Evolutionary conservation across 1,284 basidiomycete genomes (phyloP), one percentile per base, ranked within the genome.

Genomic region (Rhodofomes roseus): DNA sequence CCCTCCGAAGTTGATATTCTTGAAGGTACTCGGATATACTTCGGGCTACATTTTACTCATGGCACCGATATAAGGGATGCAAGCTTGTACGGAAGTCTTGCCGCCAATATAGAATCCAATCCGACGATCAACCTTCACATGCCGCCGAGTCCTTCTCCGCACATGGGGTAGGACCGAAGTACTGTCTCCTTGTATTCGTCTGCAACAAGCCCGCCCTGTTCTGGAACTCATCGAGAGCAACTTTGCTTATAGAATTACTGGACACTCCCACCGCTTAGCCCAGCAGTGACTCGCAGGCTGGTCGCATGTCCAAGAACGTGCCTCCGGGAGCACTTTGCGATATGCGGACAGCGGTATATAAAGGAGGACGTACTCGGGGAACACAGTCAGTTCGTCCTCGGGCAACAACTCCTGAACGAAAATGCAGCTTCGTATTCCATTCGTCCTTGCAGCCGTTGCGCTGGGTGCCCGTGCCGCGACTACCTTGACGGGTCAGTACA

Each of bases 401-500:
- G 50, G 36, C 50, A 52, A 52, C 50, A 20, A 22, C 50, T 36
- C 46, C 31, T 36, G n/a, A 31, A 36, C 8, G n/a, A 52, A 34
- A 52, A 52, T 52, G 50, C 50, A 52, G 50, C 31, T 52, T 31
- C 50, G 50, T 52, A 31, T 20, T 52, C 31, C 50, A 37, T 52
- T 52, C 50, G 50, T 52, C 50, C 50, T 52, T 12, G 50, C 50
- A 52, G 50, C 50, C 31, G 34, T 52, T 18, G 50, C 50, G 50
- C 31, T 52, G 7, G 20, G 50, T 52, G 50, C 50, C 50, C 27
- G 31, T 16, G 50, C 50, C 29, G 50, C 50, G 31, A 52, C 50
- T 52, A 11, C 14, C 34, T 52, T 84, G 52, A 72, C 73, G 9
- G 81, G 81, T 14, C 74, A 73, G 59, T 81, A 70, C 55, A 70